Percentiles rank a stretch among this genome's conserved stretches.
Conservation (phyloP, 1,284 basidiomycete species). For the Ganoderma resinaceum region DNA sequence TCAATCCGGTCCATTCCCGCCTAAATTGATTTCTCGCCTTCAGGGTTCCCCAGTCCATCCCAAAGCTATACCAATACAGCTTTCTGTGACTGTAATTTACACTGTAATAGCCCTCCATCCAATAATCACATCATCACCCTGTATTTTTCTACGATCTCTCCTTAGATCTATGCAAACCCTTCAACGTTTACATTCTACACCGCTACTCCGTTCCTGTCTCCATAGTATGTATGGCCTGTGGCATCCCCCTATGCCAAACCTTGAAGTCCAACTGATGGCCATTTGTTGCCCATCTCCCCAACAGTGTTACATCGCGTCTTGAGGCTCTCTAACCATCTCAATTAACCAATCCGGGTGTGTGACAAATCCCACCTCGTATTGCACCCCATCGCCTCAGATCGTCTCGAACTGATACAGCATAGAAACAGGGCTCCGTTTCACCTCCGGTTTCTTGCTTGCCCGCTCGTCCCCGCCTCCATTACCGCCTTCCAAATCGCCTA, state of each 20-base stretch:
- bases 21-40: constrained; percentile 3
- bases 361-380: constrained; percentile 2
- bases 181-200: not conserved
- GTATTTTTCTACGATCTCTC: constrained; percentile 24
- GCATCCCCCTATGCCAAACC: not conserved
- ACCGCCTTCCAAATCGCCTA: not conserved
- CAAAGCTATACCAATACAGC: not conserved
- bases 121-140: constrained; percentile 18
- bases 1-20: constrained; percentile 20
- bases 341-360: constrained; percentile 8
- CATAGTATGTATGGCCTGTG: constrained; percentile 18
- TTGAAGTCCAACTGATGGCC: constrained; percentile 8
- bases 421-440: not conserved
- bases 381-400: constrained; percentile 9
- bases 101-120: not conserved
- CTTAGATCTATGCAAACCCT: not conserved
- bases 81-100: not conserved
- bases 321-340: constrained; percentile 15
- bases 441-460: constrained; percentile 8
- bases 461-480: constrained; percentile 15
- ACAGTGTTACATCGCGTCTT: constrained; percentile 6
- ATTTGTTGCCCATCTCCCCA: constrained; percentile 5
- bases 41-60: not conserved
- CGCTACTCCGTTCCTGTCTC: not conserved
- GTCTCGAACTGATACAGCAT: constrained; percentile 6